Conservation (phyloP, 352 stramenopile species). For the Saprolegnia parasitica region DNA sequence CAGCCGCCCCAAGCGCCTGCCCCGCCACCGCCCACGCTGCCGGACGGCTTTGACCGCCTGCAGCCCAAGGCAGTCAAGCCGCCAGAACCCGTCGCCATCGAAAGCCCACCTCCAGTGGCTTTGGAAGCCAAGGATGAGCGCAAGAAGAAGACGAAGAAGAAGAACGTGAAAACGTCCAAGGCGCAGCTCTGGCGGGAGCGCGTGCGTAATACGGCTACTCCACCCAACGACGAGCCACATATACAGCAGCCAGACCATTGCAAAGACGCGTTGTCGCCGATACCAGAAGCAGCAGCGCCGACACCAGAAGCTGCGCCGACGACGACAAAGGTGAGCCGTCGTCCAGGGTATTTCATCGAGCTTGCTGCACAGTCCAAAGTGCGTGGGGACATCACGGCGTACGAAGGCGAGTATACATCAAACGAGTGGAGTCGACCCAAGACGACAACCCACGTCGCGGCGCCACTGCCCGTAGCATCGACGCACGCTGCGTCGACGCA, state of each 20-base stretch:
- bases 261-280: background rate
- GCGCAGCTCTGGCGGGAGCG: background rate
- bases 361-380: slow-evolving; percentile 26
- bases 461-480: background rate
- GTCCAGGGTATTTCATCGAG: slow-evolving; percentile 23
- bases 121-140: too few relatives aligned
- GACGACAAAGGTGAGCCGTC: background rate
- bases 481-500: background rate
- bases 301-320: background rate
- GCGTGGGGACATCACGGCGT: background rate
- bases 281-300: background rate
- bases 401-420: background rate
- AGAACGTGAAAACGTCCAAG: background rate
- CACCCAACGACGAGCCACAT: too few relatives aligned
- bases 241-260: background rate
- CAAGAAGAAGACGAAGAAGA: background rate
- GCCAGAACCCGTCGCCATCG: too few relatives aligned
- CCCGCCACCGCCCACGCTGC: background rate
- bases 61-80: too few relatives aligned
- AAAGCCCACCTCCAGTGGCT: too few relatives aligned
- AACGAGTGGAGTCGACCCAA: background rate
- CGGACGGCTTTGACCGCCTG: background rate
- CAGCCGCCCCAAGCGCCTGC: background rate
- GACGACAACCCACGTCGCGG: background rate
- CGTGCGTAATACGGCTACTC: background rate